Conservation (phyloP, 2,329 filamentous ascomycete species). For the Aureobasidium mangrovei region DNA sequence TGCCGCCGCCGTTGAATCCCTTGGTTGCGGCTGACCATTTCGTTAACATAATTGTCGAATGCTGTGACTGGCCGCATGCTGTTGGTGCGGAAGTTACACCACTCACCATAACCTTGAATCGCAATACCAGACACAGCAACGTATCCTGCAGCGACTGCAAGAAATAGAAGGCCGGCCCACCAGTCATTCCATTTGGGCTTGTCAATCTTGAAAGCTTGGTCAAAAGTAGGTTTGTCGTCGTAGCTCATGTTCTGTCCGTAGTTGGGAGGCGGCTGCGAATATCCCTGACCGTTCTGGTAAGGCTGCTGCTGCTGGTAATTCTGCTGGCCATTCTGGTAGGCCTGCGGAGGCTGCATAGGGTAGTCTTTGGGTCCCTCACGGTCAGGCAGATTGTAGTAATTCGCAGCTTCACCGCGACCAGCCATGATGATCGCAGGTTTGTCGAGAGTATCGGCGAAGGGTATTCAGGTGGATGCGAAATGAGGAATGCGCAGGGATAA, state of each 20-base stretch:
- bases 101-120: constrained; percentile 59
- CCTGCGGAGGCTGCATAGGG: constrained; percentile 13
- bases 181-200: constrained; percentile 83
- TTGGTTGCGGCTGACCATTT: constrained; percentile 42
- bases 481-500: neutral
- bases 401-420: constrained; percentile 26
- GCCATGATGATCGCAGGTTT: constrained; percentile 16
- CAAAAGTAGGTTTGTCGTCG: constrained; percentile 51
- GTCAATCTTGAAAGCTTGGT: constrained; percentile 73
- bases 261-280: constrained; percentile 28
- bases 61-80: too few relatives aligned
- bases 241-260: constrained; percentile 31
- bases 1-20: constrained; percentile 57
- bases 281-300: constrained; percentile 17
- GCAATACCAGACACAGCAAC: constrained; percentile 66
- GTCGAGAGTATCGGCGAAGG: neutral
- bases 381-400: constrained; percentile 30
- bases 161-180: constrained; percentile 76
- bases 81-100: neutral
- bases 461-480: neutral
- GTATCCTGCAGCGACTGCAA: constrained; percentile 64
- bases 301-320: constrained; percentile 23
- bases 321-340: constrained; percentile 20
- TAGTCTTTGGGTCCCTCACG: constrained; percentile 16
- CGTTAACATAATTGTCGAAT: neutral